These are phyloP conservation scores for Selaginella moellendorffii DNA, from an alignment of 75 land plant species.

Conservation along the genomic window DNA sequence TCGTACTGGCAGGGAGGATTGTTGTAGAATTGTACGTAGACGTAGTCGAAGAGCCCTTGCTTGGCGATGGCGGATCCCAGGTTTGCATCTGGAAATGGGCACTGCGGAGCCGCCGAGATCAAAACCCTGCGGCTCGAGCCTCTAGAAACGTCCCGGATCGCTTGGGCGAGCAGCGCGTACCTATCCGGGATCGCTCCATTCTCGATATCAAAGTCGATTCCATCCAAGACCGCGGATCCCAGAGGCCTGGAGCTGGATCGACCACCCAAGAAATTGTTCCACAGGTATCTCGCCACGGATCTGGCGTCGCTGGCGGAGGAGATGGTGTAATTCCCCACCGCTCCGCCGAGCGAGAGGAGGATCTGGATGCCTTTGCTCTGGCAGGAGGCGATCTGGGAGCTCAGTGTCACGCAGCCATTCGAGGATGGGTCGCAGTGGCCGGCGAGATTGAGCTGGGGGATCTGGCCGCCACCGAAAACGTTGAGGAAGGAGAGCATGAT, in stretches of 20 bases:
- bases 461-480: conserved; percentile 29
- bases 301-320: conserved; percentile 30
- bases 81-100: conserved; percentile 22
- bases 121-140: conserved; percentile 13
- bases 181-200: background rate
- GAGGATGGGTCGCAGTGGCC: conserved; percentile 32
- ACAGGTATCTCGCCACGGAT: conserved; percentile 31
- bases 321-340: conserved; percentile 27
- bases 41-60: conserved; percentile 23
- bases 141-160: background rate
- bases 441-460: conserved; percentile 35
- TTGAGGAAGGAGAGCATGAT: conserved; percentile 33
- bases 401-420: conserved; percentile 18
- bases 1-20: conserved; percentile 11
- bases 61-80: conserved; percentile 19
- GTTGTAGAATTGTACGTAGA: conserved; percentile 44
- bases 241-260: conserved; percentile 25
- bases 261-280: conserved; percentile 53
- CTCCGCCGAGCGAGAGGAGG: conserved; percentile 47
- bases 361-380: conserved; percentile 34
- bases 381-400: conserved; percentile 24
- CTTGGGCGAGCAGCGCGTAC: conserved; percentile 25
- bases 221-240: conserved; percentile 34
- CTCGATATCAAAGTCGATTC: conserved; percentile 41
- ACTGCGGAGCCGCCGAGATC: conserved; percentile 35